Conservation (phyloP, 768 basidiomycete species). For the Panaeolus cyanescens region DNA sequence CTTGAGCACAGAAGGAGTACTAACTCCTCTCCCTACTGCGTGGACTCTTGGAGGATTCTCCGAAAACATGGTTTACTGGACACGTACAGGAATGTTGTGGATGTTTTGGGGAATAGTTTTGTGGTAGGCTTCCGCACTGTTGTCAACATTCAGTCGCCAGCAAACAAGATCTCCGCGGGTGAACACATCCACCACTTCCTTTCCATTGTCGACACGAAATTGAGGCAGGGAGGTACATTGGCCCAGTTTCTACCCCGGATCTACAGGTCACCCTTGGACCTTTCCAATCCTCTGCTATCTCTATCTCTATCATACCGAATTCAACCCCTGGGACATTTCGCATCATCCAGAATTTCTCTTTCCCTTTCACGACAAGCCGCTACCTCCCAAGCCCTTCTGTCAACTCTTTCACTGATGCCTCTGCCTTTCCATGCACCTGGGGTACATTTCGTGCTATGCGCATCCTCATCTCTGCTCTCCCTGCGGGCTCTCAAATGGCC, state of each 20-base stretch:
- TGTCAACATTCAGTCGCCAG: slow-evolving; percentile 24
- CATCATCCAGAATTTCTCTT: slow-evolving; percentile 33
- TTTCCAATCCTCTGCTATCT: slow-evolving; percentile 41
- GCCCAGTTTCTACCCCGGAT: slow-evolving; percentile 25
- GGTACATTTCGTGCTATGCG: slow-evolving; percentile 33
- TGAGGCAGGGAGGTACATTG: slow-evolving; percentile 24
- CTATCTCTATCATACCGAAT: slow-evolving; percentile 38
- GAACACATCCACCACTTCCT: slow-evolving; percentile 10
- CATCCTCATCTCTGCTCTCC: slow-evolving; percentile 25
- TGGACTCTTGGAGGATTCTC: slow-evolving; percentile 30
- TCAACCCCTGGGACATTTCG: slow-evolving; percentile 21
- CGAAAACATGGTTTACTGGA: slow-evolving; percentile 10
- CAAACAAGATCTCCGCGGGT: slow-evolving; percentile 28
- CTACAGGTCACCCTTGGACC: slow-evolving; percentile 32
- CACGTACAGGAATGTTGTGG: slow-evolving; percentile 26
- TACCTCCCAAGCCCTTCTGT: slow-evolving; percentile 16
- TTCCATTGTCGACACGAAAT: slow-evolving; percentile 24
- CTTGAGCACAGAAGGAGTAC: slow-evolving; percentile 27
- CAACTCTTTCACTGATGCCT: slow-evolving; percentile 26
- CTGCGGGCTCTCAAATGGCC: slow-evolving; percentile 41
- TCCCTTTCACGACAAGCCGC: slow-evolving; percentile 7
- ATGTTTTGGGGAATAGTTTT: slow-evolving; percentile 32
- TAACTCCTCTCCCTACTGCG: slow-evolving; percentile 30
- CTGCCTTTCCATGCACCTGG: slow-evolving; percentile 38
- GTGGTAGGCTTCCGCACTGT: slow-evolving; percentile 31